phyloP scores from a whole-genome alignment of 176 grass and related monocot species.

The Poa annua region DNA sequence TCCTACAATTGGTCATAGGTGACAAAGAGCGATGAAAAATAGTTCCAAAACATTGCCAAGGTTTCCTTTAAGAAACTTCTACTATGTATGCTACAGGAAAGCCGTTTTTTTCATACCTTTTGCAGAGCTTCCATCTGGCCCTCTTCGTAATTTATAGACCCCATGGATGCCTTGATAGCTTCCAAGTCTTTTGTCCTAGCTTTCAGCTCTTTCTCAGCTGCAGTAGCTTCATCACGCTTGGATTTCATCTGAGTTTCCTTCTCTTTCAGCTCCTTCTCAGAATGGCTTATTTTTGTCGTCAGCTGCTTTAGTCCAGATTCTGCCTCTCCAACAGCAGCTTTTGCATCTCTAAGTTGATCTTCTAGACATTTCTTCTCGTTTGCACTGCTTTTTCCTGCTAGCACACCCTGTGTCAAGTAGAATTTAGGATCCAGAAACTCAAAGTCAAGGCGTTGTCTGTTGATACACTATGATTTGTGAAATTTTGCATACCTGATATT shows the following conservation, averaged over 20 bases:
- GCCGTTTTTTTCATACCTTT: constrained; percentile 54
- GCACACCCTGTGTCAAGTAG: constrained; percentile 67
- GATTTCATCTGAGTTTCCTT: constrained; percentile 74
- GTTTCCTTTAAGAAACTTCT: constrained; percentile 7
- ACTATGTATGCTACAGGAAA: constrained; percentile 27
- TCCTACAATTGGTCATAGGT: constrained; percentile 52
- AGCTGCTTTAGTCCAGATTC: constrained; percentile 84
- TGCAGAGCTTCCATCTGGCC: constrained; percentile 89
- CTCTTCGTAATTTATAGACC: constrained; percentile 71
- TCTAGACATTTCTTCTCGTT: constrained; percentile 96
- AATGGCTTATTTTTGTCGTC: constrained; percentile 80
- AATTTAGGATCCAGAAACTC: constrained; percentile 31
- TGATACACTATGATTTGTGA: constrained; percentile 21
- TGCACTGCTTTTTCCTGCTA: constrained; percentile 89
- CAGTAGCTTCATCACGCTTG: constrained; percentile 82
- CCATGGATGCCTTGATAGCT: constrained; percentile 69
- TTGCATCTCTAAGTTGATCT: constrained; percentile 98
- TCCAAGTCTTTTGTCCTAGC: constrained; percentile 72
- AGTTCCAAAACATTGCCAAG: constrained; percentile 23
- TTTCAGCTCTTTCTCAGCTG: constrained; percentile 82
- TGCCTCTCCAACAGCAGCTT: constrained; percentile 85
- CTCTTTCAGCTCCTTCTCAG: constrained; percentile 83
- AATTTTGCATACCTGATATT: constrained; percentile 68
- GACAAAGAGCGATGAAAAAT: constrained; percentile 27
- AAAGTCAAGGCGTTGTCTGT: constrained; percentile 16